These are phyloP conservation scores for Geotrichum ghanense DNA, from an alignment of 805 yeast genomes.

Conservation along the genomic window DNA sequence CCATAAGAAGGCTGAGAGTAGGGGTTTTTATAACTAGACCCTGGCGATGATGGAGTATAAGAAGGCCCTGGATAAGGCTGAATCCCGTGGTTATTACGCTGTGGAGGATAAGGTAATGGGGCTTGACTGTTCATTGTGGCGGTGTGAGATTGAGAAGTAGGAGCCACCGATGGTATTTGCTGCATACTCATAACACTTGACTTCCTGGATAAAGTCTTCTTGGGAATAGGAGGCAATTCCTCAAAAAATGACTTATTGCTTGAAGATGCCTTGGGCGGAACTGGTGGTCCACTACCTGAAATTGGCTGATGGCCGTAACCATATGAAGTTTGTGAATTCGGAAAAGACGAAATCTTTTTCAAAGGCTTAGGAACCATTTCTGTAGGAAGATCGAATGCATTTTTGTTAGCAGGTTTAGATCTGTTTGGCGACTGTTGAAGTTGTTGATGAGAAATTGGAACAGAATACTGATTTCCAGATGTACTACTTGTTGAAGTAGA, in stretches of 20 bases:
- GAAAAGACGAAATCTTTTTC: slow-evolving; percentile 13
- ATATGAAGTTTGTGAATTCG: not conserved
- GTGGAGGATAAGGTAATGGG: too few relatives aligned
- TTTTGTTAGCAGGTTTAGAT: slow-evolving; percentile 17
- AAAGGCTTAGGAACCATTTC: slow-evolving; percentile 21
- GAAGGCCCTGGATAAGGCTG: slow-evolving; percentile 3
- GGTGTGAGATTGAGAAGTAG: not conserved
- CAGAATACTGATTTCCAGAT: slow-evolving; percentile 6
- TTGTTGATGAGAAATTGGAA: slow-evolving; percentile 5
- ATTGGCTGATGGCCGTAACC: not conserved
- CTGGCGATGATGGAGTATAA: slow-evolving; percentile 8
- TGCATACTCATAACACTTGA: slow-evolving; percentile 9
- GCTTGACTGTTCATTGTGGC: too few relatives aligned
- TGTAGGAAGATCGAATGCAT: slow-evolving; percentile 25
- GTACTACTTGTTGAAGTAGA: slow-evolving; percentile 5
- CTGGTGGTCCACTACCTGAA: slow-evolving; percentile 6
- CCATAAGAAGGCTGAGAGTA: slow-evolving; percentile 12
- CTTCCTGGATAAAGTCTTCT: slow-evolving; percentile 11
- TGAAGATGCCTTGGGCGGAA: slow-evolving; percentile 13
- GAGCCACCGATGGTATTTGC: not conserved
- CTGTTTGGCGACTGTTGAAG: slow-evolving; percentile 6
- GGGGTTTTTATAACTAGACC: slow-evolving; percentile 6
- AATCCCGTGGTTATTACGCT: too few relatives aligned
- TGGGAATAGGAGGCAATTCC: slow-evolving; percentile 38
- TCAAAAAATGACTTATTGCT: slow-evolving; percentile 41